Evolutionary conservation across 2,329 filamentous ascomycete genomes (phyloP).

Genomic region (Intubia oerlemansii): DNA sequence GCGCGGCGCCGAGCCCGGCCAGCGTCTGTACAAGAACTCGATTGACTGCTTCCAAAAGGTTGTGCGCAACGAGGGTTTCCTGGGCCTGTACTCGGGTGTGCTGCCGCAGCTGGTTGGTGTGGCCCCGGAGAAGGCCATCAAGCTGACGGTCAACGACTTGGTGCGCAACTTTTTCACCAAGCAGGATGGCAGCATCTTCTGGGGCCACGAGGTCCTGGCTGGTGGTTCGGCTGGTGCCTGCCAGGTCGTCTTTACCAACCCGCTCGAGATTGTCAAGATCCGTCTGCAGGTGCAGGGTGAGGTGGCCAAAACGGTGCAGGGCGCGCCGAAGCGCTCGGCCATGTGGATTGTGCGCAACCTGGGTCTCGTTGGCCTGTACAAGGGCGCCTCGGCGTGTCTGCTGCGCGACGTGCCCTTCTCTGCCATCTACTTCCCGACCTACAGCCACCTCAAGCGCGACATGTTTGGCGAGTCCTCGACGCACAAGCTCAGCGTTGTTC

Average conservation of each 20-base stretch:
- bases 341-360: conserved; percentile 97
- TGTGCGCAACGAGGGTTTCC: conserved; percentile 74
- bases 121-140: conserved; percentile 98
- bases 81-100: conserved; percentile 83
- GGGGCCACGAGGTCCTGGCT: conserved; percentile 56
- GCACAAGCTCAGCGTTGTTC: conserved; percentile 74
- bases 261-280: conserved; percentile 98
- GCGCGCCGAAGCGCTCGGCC: conserved; percentile 68
- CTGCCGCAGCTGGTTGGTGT: conserved; percentile 90
- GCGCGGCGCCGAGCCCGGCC: conserved; percentile 58
- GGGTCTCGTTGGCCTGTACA: conserved; percentile 86
- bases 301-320: conserved; percentile 69
- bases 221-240: conserved; percentile 81
- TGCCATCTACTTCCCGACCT: conserved; percentile 95
- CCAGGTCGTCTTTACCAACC: conserved; percentile 97
- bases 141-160: conserved; percentile 92
- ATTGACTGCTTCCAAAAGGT: conserved; percentile 90
- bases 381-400: conserved; percentile 84
- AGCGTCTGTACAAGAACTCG: conserved; percentile 90
- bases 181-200: conserved; percentile 50
- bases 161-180: conserved; percentile 59
- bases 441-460: conserved; percentile 84
- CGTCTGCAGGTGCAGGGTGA: conserved; percentile 94
- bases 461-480: conserved; percentile 75
- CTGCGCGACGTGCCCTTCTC: conserved; percentile 95